phyloP scores from a whole-genome alignment of 768 basidiomycete species.

The Pholiota microspora region DNA sequence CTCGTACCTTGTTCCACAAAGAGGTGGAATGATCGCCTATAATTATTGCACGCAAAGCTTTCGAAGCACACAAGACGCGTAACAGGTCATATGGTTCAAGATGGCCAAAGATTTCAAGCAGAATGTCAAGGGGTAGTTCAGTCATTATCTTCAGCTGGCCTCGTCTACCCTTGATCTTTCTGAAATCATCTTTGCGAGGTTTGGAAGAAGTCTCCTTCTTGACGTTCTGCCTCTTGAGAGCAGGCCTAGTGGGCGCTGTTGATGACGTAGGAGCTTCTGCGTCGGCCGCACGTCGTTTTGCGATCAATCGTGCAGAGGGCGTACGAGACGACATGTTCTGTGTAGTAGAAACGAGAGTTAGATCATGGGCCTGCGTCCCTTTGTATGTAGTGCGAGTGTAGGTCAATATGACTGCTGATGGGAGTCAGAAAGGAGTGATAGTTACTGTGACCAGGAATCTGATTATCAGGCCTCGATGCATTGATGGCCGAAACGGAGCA shows the following conservation, averaged over 20 bases:
- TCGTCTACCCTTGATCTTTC: conserved; percentile 19
- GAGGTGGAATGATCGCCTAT: conserved; percentile 15
- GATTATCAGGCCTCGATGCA: too few relatives aligned
- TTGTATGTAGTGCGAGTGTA: too few relatives aligned
- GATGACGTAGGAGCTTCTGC: too few relatives aligned
- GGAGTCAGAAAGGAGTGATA: too few relatives aligned
- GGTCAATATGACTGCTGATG: too few relatives aligned
- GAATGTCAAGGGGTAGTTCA: conserved; percentile 33
- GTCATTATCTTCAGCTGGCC: conserved; percentile 26
- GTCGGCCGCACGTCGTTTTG: not conserved
- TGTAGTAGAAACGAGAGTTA: too few relatives aligned
- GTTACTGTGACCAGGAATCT: too few relatives aligned
- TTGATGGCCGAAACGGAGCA: too few relatives aligned
- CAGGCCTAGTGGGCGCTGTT: not conserved
- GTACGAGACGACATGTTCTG: too few relatives aligned
- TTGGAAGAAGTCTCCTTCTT: not conserved
- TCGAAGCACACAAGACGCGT: conserved; percentile 34
- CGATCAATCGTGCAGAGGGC: too few relatives aligned
- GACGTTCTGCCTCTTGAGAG: not conserved
- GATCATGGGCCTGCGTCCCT: too few relatives aligned
- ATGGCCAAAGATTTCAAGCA: conserved; percentile 37
- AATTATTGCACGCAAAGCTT: conserved; percentile 32
- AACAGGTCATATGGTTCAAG: conserved; percentile 41
- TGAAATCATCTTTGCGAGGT: not conserved
- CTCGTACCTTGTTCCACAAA: conserved; percentile 33